phyloP scores from a whole-genome alignment of 352 stramenopile species.

The Globisporangium lucens region DNA sequence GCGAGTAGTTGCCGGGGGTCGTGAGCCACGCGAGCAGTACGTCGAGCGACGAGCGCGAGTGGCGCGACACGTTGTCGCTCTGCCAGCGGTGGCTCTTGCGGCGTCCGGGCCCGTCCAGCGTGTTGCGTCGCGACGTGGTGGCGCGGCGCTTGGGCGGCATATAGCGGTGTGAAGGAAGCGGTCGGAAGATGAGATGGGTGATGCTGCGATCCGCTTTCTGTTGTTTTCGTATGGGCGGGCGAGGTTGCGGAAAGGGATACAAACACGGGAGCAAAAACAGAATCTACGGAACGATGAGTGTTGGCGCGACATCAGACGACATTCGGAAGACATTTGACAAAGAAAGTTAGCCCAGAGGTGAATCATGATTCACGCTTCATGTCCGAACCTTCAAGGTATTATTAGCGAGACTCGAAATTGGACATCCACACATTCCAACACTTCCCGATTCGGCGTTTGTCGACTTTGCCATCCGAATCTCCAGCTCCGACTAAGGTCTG shows the following conservation, averaged over 20 bases:
- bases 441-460: too few species aligned
- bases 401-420: too few species aligned
- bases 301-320: not conserved
- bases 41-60: constrained; percentile 23
- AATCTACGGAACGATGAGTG: not conserved
- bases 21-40: constrained; percentile 34
- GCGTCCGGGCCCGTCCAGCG: not conserved
- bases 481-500: too few species aligned
- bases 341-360: too few species aligned
- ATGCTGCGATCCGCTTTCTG: not conserved
- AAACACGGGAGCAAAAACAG: not conserved
- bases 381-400: too few species aligned
- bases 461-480: too few species aligned
- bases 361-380: too few species aligned
- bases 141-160: not conserved
- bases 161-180: not conserved
- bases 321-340: not conserved
- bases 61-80: constrained; percentile 6
- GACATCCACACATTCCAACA: too few species aligned
- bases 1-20: constrained; percentile 28
- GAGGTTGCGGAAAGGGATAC: not conserved
- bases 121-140: not conserved
- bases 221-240: not conserved
- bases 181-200: not conserved
- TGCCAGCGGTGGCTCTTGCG: constrained; percentile 15